Base-by-base conservation (phyloP, 2,329 filamentous ascomycete species). In the Trichoderma koningiopsis region DNA sequence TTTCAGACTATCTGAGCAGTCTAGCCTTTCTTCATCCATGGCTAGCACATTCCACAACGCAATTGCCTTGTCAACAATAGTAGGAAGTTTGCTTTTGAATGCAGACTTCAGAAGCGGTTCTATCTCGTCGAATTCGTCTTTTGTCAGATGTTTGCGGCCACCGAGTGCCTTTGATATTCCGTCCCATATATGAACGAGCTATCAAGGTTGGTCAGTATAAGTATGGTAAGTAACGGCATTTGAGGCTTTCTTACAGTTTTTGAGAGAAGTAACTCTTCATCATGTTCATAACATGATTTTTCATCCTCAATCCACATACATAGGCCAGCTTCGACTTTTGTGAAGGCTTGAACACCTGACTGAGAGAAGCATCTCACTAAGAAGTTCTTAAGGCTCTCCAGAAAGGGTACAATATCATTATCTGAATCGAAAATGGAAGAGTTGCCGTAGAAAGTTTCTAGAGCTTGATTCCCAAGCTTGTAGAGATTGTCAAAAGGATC, bases 1-100 rank as follows among this genome's bases (percentile, higher is more conserved):
- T 73, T 89, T 88, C 5, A 97, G 82, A 35, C 82, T 82, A 13
- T 85, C 79, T 0, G 93, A 91, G 77, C 92, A 95, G 29, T 87
- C 80, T 1, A 93, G 75, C 5, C 81, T 80, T 4, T 87, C 82
- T 49, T 87, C 84, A 19, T 85, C 81, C 24, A 89, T 89, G 75
- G 93, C 93, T 0, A 89, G 86, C 0, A 79, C 77, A 73, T 94
- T 94, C 93, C 93, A 97, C 71, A 83, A 74, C 29, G 81, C 80
- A 47, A 82, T 79, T 22, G 84, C 80, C 75, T 76, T 83, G 77
- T 79, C 88, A 71, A 81, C 92, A 73, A 82, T 86, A 70, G 77
- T 81, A 68, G 75, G 80, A 75, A 85, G 91, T 77, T 81, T 90
- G 81, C 82, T 90, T 72, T 78, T 85, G 78, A 86, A 90, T 1